Evolutionary conservation across 2,329 filamentous ascomycete species (phyloP), one percentile per base, ranked within the genome.

Genomic region (Xylaria sp.): DNA sequence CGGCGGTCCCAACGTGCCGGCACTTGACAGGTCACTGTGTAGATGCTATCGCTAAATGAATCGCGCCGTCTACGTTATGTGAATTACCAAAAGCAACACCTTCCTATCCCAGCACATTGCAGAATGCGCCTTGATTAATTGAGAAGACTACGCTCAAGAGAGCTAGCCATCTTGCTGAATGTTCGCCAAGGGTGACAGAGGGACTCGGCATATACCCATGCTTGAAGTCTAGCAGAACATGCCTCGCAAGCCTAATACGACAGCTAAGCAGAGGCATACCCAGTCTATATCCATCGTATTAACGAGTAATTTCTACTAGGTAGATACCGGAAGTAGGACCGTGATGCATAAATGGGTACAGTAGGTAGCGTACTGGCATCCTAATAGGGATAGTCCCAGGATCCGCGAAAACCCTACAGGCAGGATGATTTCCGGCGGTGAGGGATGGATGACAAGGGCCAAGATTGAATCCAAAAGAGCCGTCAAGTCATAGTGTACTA

Each of bases 71-170:
- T 18, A 4, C 28, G 43, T 57, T 58, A 57, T 36, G 20, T 52
- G 36, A 18, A 48, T 32, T 15, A 45, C 18, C 20, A 55, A 39
- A 18, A 43, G 5, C 23, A 2, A 63, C 68, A 63, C 61, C 61
- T 70, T 67, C 68, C 68, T 67, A 62, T 70, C 61, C 62, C 20
- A 53, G 65, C 30, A 58, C 58, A 59, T 62, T 61, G 36, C 64
- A 61, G 60, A 55, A 60, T 46, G 41, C 50, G 50, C 13, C 28
- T 23, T 18, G 52, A 48, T 46, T 20, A 43, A 43, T 55, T 41
- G 48, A 60, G 46, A 59, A 28, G 18, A 53, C 30, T 15, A 55
- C 30, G 59, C 46, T 50, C 25, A 32, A 45, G 23, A 50, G 20
- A 30, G 30, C 30, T 30, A 50, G 18, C 15, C 50, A n/a, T n/a